Conservation (phyloP, 73 alveolate species). For the Stentor roeselii region DNA sequence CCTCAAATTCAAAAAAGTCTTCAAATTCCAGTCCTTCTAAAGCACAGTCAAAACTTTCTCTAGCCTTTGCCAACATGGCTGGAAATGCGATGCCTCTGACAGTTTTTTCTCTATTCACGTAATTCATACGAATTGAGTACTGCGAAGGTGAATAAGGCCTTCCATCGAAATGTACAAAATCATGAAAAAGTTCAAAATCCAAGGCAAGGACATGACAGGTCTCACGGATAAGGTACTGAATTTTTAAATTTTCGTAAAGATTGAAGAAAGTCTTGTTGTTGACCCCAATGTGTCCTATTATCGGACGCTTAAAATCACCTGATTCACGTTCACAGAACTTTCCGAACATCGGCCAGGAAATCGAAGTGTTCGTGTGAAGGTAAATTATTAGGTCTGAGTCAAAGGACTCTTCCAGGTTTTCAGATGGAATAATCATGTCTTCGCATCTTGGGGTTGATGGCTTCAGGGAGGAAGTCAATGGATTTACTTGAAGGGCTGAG, state of each 20-base stretch:
- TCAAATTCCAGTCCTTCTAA: constrained; percentile 1
- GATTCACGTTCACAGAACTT: not conserved
- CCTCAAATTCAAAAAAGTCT: not conserved
- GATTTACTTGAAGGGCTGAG: not conserved
- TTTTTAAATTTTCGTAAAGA: not conserved
- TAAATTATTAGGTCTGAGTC: not conserved
- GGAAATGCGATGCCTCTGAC: not conserved
- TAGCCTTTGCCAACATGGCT: not conserved
- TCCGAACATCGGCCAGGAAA: not conserved
- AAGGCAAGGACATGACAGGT: not conserved
- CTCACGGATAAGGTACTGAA: not conserved
- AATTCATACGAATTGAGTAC: too few relatives aligned
- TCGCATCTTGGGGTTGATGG: not conserved
- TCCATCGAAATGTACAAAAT: not conserved
- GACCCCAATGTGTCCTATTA: not conserved
- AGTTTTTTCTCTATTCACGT: not conserved
- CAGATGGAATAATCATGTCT: not conserved
- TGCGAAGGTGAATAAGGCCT: not conserved
- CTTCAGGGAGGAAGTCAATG: not conserved
- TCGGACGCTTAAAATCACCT: not conserved
- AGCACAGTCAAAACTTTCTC: not conserved
- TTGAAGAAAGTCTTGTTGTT: not conserved
- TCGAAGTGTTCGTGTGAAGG: not conserved
- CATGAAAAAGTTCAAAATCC: not conserved
- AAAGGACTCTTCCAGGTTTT: not conserved